phyloP scores from a whole-genome alignment of 75 land plant genomes.

The Picea sitchensis region DNA sequence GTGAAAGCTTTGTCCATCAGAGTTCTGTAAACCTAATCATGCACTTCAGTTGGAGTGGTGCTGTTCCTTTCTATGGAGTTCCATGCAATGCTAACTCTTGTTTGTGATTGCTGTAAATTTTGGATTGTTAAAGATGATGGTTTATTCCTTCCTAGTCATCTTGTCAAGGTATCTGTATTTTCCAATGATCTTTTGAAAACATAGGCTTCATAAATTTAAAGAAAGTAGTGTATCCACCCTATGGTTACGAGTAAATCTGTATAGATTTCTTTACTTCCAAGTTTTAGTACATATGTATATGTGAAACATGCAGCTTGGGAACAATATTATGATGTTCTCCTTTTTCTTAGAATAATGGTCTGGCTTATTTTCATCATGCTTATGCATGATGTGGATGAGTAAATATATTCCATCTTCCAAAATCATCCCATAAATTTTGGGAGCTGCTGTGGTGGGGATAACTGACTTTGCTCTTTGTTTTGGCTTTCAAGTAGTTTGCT shows the following conservation, averaged over 20 bases:
- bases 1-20: too few species aligned
- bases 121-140: background rate
- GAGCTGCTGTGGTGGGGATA: background rate
- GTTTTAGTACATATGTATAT: background rate
- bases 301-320: background rate
- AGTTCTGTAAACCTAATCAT: background rate
- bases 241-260: background rate
- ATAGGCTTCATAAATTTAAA: background rate
- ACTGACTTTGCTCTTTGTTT: background rate
- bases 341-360: background rate
- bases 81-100: background rate
- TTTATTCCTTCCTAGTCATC: background rate
- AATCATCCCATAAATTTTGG: background rate
- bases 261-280: background rate
- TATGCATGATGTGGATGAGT: too few species aligned
- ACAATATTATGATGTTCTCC: background rate
- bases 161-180: background rate
- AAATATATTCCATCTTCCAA: too few species aligned
- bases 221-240: background rate
- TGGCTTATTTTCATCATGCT: background rate
- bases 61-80: background rate
- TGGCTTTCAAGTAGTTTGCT: background rate
- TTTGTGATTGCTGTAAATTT: background rate
- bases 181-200: background rate
- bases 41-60: background rate